A percentile compares a stretch with the other conserved stretches of the same genome.
phyloP scores from a whole-genome alignment of 1,139 yeast species.

The Suhomyces guaymorum region DNA sequence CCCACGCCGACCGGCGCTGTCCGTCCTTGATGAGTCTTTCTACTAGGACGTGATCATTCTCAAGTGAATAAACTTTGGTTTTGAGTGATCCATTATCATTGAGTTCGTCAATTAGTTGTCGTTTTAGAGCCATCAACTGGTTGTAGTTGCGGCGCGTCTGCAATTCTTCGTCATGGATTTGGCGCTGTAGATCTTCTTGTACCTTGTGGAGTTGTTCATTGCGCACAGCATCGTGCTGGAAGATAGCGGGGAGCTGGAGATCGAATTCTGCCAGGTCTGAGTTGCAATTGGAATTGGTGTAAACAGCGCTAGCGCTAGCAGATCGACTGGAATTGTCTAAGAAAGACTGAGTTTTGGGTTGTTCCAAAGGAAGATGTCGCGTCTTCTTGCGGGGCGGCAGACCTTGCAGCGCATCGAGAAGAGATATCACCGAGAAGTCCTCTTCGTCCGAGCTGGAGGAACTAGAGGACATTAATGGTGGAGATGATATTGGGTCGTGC shows the following conservation, averaged over 20 bases:
- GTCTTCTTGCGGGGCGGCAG: slow-evolving; percentile 1
- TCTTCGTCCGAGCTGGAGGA: slow-evolving; percentile 12
- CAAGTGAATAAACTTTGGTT: slow-evolving; percentile 13
- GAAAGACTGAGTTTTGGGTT: too few species aligned
- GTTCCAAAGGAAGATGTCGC: too few species aligned
- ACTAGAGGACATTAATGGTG: slow-evolving; percentile 1
- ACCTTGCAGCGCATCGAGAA: slow-evolving; percentile 2
- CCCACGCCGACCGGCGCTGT: slow-evolving; percentile 5
- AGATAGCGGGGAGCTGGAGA: slow-evolving; percentile 27
- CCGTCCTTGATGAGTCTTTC: slow-evolving; percentile 14
- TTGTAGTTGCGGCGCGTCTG: slow-evolving; percentile 14
- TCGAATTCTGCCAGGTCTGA: slow-evolving; percentile 20
- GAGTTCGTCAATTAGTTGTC: slow-evolving; percentile 24
- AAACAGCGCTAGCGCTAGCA: too few species aligned
- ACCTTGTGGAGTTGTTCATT: slow-evolving; percentile 24
- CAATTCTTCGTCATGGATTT: slow-evolving; percentile 20
- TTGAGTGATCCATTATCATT: slow-evolving; percentile 30
- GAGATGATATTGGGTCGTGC: slow-evolving; percentile 1
- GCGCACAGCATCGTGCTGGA: slow-evolving; percentile 27
- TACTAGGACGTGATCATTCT: slow-evolving; percentile 12
- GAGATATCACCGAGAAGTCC: slow-evolving; percentile 10
- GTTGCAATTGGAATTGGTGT: neutral
- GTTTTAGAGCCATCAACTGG: slow-evolving; percentile 14
- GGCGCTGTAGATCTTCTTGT: slow-evolving; percentile 20
- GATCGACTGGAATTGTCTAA: too few species aligned